Evolutionary conservation across 345 rosid species (phyloP).

Genomic region (Barbarea vulgaris): DNA sequence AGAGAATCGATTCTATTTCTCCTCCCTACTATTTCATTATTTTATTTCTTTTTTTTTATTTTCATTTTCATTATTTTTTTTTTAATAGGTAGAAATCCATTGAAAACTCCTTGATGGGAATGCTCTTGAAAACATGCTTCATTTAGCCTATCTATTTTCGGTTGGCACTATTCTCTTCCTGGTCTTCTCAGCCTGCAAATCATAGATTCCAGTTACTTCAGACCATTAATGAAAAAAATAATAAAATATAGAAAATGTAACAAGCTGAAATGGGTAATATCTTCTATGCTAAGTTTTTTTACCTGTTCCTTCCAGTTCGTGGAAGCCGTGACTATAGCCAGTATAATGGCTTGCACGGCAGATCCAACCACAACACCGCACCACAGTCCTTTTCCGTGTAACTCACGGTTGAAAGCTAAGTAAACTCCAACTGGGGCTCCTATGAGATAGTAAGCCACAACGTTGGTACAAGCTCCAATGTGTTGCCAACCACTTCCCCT

Average conservation of each 20-base stretch:
- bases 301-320: slow-evolving; percentile 47
- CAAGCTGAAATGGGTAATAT: background rate
- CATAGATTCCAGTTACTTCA: background rate
- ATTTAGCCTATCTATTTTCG: slow-evolving; percentile 13
- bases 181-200: slow-evolving; percentile 35
- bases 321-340: slow-evolving; percentile 34
- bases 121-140: too few species aligned
- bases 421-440: slow-evolving; percentile 48
- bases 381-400: slow-evolving; percentile 48
- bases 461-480: slow-evolving; percentile 42
- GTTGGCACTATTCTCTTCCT: slow-evolving; percentile 25
- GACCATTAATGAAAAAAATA: background rate
- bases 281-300: background rate
- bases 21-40: too few species aligned
- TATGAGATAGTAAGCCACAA: slow-evolving; percentile 37
- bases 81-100: too few species aligned
- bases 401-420: slow-evolving; percentile 35
- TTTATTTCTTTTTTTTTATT: too few species aligned
- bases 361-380: slow-evolving; percentile 48
- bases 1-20: too few species aligned
- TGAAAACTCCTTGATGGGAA: too few species aligned
- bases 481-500: slow-evolving; percentile 52
- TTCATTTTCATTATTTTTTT: too few species aligned
- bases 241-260: background rate
- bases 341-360: slow-evolving; percentile 32